Conservation (phyloP, 768 basidiomycete genomes). For the Mycena venus region DNA sequence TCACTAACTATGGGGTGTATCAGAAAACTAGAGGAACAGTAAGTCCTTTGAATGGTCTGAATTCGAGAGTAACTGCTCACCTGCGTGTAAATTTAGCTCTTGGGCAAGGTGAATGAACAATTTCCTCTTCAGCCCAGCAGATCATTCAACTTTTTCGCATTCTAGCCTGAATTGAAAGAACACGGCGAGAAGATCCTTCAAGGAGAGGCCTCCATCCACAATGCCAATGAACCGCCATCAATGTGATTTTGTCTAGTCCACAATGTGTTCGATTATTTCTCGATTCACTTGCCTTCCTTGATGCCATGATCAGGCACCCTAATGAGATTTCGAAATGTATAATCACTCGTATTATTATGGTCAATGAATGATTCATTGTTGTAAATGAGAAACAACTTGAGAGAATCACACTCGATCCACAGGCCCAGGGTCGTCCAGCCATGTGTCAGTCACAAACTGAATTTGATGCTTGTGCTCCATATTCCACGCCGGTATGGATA, state of each 20-base stretch:
- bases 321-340: not conserved
- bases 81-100: conserved; percentile 39
- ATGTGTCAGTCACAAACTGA: conserved; percentile 22
- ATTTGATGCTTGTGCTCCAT: conserved; percentile 10
- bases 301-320: not conserved
- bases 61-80: not conserved
- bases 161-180: conserved; percentile 59
- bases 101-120: conserved; percentile 44
- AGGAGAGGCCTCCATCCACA: conserved; percentile 57
- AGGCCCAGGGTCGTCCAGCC: conserved; percentile 19
- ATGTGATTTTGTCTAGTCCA: not conserved
- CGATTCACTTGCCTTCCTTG: not conserved
- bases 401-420: conserved; percentile 4
- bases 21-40: conserved; percentile 62
- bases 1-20: not conserved
- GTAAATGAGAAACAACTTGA: not conserved
- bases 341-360: not conserved
- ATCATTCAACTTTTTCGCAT: not conserved
- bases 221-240: conserved; percentile 27
- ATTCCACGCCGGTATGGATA: conserved; percentile 25
- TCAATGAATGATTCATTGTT: not conserved
- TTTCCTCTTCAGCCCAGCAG: not conserved
- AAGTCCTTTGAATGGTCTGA: conserved; percentile 27
- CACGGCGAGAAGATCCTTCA: conserved; percentile 67
- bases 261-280: not conserved